Conservation (phyloP, 1,284 basidiomycete species). For the Austroboletus olivaceoglutinosus region DNA sequence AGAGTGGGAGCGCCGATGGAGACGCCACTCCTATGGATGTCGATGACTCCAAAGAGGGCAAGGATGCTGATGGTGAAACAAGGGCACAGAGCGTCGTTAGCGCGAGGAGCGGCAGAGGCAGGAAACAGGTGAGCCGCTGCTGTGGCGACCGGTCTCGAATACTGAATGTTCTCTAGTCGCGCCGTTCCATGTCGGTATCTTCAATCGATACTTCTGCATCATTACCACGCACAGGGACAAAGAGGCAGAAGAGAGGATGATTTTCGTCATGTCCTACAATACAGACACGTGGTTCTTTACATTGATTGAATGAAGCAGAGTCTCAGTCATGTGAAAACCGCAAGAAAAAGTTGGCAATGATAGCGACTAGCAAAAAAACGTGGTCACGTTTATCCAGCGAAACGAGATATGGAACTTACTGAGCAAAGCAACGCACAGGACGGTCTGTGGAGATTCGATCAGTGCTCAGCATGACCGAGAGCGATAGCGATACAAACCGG, state of each 20-base stretch:
- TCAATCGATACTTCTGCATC: slow-evolving; percentile 65
- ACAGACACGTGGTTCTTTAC: slow-evolving; percentile 3
- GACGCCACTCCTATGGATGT: slow-evolving; percentile 36
- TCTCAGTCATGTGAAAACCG: slow-evolving; percentile 55
- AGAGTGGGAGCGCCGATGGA: slow-evolving; percentile 41
- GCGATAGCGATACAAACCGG: slow-evolving; percentile 49
- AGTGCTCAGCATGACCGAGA: slow-evolving; percentile 6
- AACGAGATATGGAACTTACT: slow-evolving; percentile 45
- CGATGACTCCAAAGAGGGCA: slow-evolving; percentile 40
- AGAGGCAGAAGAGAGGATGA: slow-evolving; percentile 57
- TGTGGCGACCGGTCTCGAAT: not conserved
- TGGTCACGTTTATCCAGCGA: not conserved
- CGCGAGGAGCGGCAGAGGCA: slow-evolving; percentile 52
- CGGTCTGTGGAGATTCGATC: slow-evolving; percentile 53
- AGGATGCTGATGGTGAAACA: slow-evolving; percentile 43
- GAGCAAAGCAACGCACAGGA: slow-evolving; percentile 82
- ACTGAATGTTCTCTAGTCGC: slow-evolving; percentile 39
- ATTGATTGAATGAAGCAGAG: slow-evolving; percentile 13
- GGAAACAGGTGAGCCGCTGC: slow-evolving; percentile 52
- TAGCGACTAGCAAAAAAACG: slow-evolving; percentile 64
- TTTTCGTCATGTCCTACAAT: slow-evolving; percentile 4
- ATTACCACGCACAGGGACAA: slow-evolving; percentile 47
- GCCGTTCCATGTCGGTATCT: slow-evolving; percentile 61
- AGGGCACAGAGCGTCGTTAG: slow-evolving; percentile 67
- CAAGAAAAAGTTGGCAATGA: slow-evolving; percentile 87